phyloP scores from a whole-genome alignment of 106 monocot species.

The Posidonia australis region DNA sequence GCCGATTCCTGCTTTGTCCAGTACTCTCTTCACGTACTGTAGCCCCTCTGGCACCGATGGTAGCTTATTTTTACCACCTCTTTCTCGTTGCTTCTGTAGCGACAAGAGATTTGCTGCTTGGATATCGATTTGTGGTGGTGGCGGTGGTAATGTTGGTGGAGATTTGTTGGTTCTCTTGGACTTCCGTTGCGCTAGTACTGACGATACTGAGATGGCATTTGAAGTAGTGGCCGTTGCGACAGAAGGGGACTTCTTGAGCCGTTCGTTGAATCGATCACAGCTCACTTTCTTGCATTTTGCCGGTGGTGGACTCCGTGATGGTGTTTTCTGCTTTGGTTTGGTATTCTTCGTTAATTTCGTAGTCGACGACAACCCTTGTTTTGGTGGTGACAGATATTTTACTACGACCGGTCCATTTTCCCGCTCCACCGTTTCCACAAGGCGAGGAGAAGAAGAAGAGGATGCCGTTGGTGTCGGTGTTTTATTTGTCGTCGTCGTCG shows the following conservation, averaged over 20 bases:
- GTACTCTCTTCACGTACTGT: constrained; percentile 41
- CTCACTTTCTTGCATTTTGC: constrained; percentile 1
- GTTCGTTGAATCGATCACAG: constrained; percentile 13
- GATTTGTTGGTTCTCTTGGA: background rate
- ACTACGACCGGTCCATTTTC: too few species aligned
- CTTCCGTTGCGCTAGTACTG: too few species aligned
- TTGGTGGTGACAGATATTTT: too few species aligned
- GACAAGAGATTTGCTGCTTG: too few species aligned
- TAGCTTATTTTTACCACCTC: background rate
- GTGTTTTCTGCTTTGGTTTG: background rate
- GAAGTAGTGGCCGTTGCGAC: background rate
- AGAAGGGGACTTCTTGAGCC: constrained; percentile 7
- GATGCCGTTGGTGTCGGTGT: background rate
- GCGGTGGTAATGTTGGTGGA: background rate
- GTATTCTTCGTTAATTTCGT: too few species aligned
- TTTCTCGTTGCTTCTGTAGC: background rate
- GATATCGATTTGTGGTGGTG: background rate
- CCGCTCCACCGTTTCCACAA: background rate
- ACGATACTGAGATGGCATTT: background rate
- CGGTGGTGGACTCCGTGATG: background rate
- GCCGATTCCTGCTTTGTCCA: constrained; percentile 34
- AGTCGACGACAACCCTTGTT: too few species aligned
- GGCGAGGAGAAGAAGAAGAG: background rate
- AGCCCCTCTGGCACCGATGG: constrained; percentile 4
- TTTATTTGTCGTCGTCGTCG: background rate